These are phyloP conservation scores for Geoglossum glabrum DNA, from an alignment of 495 filamentous ascomycete species.

Conservation along the genomic window DNA sequence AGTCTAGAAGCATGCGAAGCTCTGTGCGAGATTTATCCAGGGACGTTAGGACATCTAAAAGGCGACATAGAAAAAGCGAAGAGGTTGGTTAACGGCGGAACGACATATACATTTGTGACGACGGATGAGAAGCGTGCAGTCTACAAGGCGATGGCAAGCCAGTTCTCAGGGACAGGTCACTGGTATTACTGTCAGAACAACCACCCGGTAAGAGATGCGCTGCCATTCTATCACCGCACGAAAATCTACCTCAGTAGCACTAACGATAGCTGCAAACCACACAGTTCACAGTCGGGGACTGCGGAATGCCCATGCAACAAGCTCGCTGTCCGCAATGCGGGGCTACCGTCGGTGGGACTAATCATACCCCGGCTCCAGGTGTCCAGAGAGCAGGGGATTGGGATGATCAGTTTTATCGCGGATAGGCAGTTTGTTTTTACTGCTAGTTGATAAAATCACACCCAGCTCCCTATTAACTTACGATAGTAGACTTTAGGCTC, in stretches of 20 bases:
- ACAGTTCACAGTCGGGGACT: conserved; percentile 58
- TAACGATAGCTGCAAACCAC: conserved; percentile 23
- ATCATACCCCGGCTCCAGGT: conserved; percentile 31
- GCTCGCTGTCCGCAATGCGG: conserved; percentile 47
- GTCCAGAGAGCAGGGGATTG: conserved; percentile 30
- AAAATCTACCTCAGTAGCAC: not conserved
- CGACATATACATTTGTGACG: conserved; percentile 25
- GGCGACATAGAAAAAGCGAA: conserved; percentile 16
- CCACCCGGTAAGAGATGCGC: not conserved
- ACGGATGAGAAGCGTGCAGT: conserved; percentile 24
- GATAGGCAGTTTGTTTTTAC: no score
- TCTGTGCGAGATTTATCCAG: conserved; percentile 8
- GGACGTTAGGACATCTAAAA: conserved; percentile 6
- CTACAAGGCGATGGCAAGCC: conserved; percentile 27
- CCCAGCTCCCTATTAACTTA: no score
- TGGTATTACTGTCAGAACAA: conserved; percentile 39
- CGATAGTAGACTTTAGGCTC: no score
- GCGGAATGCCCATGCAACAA: conserved; percentile 45
- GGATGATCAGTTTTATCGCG: conserved; percentile 22
- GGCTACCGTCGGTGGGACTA: conserved; percentile 34
- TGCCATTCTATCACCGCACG: not conserved
- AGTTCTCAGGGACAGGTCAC: conserved; percentile 36
- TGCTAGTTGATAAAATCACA: no score
- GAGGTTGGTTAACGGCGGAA: conserved; percentile 4
- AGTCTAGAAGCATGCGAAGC: not conserved